A percentile compares a stretch with the other conserved stretches of the same genome.
These are phyloP conservation scores for Quercus tomentella DNA, from an alignment of 331 rosid species.

Conservation along the genomic window DNA sequence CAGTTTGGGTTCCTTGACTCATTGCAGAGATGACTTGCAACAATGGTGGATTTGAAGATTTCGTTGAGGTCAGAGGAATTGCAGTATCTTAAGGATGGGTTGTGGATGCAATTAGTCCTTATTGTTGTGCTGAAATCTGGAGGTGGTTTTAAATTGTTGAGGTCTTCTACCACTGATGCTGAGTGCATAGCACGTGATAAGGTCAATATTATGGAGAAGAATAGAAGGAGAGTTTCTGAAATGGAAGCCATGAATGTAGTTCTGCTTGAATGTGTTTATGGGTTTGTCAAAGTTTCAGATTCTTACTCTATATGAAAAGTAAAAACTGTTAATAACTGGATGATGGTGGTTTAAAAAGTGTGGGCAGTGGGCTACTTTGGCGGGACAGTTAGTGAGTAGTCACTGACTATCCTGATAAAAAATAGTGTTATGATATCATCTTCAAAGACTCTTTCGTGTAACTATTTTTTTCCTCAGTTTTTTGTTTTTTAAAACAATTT, in stretches of 20 bases:
- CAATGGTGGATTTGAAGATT: conserved; percentile 63
- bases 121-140: conserved; percentile 62
- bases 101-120: conserved; percentile 43
- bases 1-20: conserved; percentile 67
- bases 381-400: background rate
- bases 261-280: background rate
- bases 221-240: conserved; percentile 22
- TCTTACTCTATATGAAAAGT: background rate
- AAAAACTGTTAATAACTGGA: background rate
- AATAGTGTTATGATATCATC: no score
- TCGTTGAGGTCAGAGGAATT: conserved; percentile 43
- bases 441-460: no score
- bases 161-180: conserved; percentile 62
- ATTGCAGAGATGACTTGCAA: conserved; percentile 73
- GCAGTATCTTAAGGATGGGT: conserved; percentile 72
- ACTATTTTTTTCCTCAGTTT: no score
- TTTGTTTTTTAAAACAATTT: no score
- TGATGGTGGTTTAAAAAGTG: background rate
- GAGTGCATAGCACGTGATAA: conserved; percentile 16
- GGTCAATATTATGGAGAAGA: conserved; percentile 16
- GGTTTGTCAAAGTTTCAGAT: background rate
- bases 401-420: no score
- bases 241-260: conserved; percentile 40
- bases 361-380: background rate
- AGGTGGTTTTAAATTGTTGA: conserved; percentile 51